Conservation (phyloP, 768 basidiomycete species). For the Panellus pusillus region DNA sequence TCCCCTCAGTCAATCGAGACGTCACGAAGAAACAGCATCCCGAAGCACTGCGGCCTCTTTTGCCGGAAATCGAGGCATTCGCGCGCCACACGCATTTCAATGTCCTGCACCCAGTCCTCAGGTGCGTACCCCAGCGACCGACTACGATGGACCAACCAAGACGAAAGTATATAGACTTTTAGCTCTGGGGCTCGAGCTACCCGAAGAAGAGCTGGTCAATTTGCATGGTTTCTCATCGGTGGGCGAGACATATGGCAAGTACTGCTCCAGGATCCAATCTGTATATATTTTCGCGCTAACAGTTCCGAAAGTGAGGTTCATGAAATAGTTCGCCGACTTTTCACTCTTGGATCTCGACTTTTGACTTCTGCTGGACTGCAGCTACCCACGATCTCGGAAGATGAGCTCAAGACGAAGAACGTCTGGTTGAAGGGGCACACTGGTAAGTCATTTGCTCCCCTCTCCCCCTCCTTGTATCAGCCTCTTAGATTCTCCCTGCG, state of each 20-base stretch:
- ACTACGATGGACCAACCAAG: too few species aligned
- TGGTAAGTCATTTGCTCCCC: slow-evolving; percentile 31
- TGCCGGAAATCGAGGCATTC: slow-evolving; percentile 54
- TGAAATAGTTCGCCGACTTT: slow-evolving; percentile 55
- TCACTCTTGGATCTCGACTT: background rate
- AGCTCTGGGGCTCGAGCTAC: slow-evolving; percentile 52
- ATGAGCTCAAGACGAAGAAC: slow-evolving; percentile 50
- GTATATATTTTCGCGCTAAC: background rate
- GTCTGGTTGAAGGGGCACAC: slow-evolving; percentile 65
- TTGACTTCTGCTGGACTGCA: slow-evolving; percentile 19
- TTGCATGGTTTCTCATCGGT: slow-evolving; percentile 43
- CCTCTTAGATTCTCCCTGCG: background rate
- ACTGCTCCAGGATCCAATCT: background rate
- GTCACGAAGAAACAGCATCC: slow-evolving; percentile 51
- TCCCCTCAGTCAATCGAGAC: slow-evolving; percentile 47
- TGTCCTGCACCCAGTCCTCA: slow-evolving; percentile 49
- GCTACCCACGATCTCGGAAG: slow-evolving; percentile 51
- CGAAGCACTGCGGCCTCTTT: slow-evolving; percentile 44
- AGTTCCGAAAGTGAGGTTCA: slow-evolving; percentile 49
- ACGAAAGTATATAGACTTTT: slow-evolving; percentile 32
- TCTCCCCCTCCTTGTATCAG: too few species aligned
- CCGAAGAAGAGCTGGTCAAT: slow-evolving; percentile 52
- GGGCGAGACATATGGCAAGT: slow-evolving; percentile 44
- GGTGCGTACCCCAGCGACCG: slow-evolving; percentile 26
- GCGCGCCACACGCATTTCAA: slow-evolving; percentile 50